A percentile compares a stretch with the other conserved stretches of the same genome.
Conservation (phyloP, 306 rosid species). For the Macrotyloma uniflorum region DNA sequence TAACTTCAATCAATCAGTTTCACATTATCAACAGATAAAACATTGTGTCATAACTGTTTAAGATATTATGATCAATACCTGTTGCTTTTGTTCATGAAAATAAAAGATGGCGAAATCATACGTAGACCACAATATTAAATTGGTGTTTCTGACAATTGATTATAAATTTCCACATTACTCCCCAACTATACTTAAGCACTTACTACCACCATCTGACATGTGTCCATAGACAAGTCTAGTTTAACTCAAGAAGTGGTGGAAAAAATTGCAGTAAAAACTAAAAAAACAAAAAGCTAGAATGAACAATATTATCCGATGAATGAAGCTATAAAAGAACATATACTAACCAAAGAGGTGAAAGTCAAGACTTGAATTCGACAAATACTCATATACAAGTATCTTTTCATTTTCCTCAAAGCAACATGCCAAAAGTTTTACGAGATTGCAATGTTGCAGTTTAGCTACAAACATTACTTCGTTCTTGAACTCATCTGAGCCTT, state of each 20-base stretch:
- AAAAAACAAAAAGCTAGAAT: neutral
- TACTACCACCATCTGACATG: neutral
- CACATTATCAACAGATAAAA: neutral
- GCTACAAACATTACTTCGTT: constrained; percentile 1
- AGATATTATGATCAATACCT: neutral
- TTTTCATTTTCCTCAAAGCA: constrained; percentile 8
- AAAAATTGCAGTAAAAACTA: neutral
- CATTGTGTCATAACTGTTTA: neutral
- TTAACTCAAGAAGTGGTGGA: neutral
- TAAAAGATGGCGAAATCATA: too few relatives aligned
- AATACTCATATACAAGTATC: constrained; percentile 20
- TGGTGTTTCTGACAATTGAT: neutral
- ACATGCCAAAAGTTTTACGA: constrained; percentile 17
- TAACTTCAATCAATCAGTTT: neutral
- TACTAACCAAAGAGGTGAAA: constrained; percentile 41
- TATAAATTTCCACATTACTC: neutral
- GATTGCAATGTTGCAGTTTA: constrained; percentile 3
- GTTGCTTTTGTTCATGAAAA: too few relatives aligned
- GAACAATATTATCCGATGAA: neutral
- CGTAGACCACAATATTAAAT: neutral
- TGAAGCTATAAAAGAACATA: neutral
- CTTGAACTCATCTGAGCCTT: constrained; percentile 41
- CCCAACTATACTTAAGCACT: neutral
- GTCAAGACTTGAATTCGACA: neutral
- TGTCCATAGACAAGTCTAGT: neutral